A percentile compares a stretch with the other conserved stretches of the same genome.
Conservation (phyloP, 257 asterid genomes). For the Fraxinus excelsior region DNA sequence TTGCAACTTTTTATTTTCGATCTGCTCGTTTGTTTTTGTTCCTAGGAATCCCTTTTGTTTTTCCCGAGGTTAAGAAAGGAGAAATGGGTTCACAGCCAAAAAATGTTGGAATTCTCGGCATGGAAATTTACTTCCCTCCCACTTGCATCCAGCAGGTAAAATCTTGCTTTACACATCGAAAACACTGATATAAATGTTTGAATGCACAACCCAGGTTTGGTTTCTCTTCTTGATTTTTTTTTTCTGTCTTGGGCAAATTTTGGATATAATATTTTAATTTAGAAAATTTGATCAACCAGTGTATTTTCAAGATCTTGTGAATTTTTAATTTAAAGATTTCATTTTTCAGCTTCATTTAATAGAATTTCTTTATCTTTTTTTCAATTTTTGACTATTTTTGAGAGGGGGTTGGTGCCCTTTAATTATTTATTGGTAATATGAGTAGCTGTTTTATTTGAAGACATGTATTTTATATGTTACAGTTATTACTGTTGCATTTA, state of each 20-base stretch:
- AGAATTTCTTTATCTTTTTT: neutral
- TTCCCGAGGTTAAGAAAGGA: conserved; percentile 21
- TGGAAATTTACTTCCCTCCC: conserved; percentile 96
- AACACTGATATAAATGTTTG: neutral
- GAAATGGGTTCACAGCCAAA: conserved; percentile 53
- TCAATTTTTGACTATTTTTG: conserved; percentile 14
- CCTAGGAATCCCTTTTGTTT: neutral
- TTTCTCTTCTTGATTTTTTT: neutral
- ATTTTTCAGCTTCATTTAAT: too few species aligned
- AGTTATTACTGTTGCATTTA: neutral
- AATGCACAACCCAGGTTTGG: neutral
- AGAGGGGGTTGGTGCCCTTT: neutral
- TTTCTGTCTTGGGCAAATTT: conserved; percentile 4
- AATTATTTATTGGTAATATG: neutral
- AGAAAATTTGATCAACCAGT: neutral
- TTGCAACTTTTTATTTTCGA: neutral
- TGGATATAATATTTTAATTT: neutral
- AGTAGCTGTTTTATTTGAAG: neutral
- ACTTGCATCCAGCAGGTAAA: conserved; percentile 94
- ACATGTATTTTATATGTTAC: neutral
- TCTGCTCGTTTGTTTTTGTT: neutral
- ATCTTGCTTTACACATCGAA: neutral
- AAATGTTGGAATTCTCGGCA: conserved; percentile 91
- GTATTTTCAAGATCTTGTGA: conserved; percentile 12
- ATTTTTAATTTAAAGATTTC: neutral